Base-by-base conservation (phyloP, 257 asterid species). In the Capsicum rhomboideum region DNA sequence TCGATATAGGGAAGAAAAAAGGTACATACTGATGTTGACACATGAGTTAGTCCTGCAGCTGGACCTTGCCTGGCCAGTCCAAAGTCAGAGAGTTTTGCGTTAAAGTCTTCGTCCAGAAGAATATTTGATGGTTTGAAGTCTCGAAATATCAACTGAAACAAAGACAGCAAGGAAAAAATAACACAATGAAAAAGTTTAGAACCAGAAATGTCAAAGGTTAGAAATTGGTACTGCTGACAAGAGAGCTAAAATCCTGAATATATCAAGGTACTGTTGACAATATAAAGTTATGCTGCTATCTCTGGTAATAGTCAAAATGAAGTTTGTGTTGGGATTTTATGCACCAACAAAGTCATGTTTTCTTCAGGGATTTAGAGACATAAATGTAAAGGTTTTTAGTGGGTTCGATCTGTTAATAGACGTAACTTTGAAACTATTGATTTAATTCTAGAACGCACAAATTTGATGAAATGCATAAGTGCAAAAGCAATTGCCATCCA, bases 61-160 rank as follows among this genome's bases (percentile, higher is more conserved):
- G 99, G 99, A 61, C 98, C 98, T 88, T 91, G 98, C 86, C 97
- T 90, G n/a, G 97, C 99, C 78, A 96, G 86, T 59, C 99, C 99
- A 20, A 96, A 96, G 85, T 96, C 99, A 6, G 99, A 96, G 40
- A 96, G 91, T 80, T 96, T 96, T 29, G 98, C 98, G 37, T 89
- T 94, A 80, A 94, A 96, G 83, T 91, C 91, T 77, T 92, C 95
- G 74, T 94, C 98, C 82, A 96, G 83, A 85, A 96, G 99, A 83
- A 96, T 89, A 79, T 96, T 96, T 29, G 99, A 93, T 85, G 98
- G 90, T 92, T 96, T 96, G 89, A 96, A 91, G 88, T 96, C 99
- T 78, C 98, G 89, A 86, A 94, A 96, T 88, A 96, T 94, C 79
- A 96, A 86, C 99, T 96, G 91, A 83, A 86, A 18, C 81, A 75